Evolutionary conservation across 345 rosid species (phyloP), one percentile per base, ranked within the genome.

Genomic region (Arabidopsis arenosa): DNA sequence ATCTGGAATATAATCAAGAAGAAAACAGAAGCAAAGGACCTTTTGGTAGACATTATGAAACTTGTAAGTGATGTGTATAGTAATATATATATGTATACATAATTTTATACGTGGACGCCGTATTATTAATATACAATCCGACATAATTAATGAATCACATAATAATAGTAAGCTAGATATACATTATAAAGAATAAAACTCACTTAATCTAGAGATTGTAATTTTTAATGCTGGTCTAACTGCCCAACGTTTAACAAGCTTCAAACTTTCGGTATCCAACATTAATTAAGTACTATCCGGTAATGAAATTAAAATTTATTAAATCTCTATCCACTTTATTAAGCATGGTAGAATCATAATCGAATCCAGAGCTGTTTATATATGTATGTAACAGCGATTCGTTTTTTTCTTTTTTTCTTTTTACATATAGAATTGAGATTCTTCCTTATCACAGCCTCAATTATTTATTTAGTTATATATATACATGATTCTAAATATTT

Each of bases 1-100:
- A 23, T 23, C 26, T 23, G 26, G 26, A 17, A 63, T 57, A 65
- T 32, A 39, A 28, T 33, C 48, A 71, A 65, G 61, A 71, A 63
- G 76, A 71, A 76, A 71, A 58, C 35, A 72, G 65, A 71, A 72
- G 68, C 41, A 57, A 48, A 71, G 0, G 39, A 72, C 73, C 68
- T 71, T 77, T 71, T 48, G 61, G 48, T 71, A 77, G 66, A 77
- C 76, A 70, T 63, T 77, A 64, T 64, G 76, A 70, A 77, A 63
- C 47, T 28, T 45, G 58, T 43, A 56, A 63, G 66, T 13, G 43
- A 77, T 56, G 54, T 56, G 70, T 48, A 12, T 67, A 61, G 40
- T 60, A 63, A 23, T 76, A 61, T 68, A 23, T 32, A 28, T 44
- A 35, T 69, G 28, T 51, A 17, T 7, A 55, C 49, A 44, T 69